Conservation (phyloP, 345 rosid species). For the Angophora floribunda region DNA sequence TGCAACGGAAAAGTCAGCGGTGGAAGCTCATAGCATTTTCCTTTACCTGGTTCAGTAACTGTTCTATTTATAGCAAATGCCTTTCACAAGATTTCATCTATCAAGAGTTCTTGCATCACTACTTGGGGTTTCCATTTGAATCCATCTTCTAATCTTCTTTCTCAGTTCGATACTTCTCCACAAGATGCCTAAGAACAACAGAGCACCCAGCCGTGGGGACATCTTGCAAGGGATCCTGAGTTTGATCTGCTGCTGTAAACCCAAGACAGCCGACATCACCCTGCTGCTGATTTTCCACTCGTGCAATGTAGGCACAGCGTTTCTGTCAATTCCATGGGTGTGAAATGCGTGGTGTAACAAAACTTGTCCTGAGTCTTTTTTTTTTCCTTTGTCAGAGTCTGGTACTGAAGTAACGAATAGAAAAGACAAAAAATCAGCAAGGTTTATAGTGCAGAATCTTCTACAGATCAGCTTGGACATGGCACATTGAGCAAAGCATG, state of each 20-base stretch:
- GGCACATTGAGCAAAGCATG: background rate
- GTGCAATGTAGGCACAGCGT: background rate
- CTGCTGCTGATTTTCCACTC: background rate
- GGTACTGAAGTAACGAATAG: background rate
- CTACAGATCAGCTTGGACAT: background rate
- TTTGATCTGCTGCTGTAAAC: background rate
- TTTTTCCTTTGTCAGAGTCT: background rate
- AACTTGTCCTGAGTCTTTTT: background rate
- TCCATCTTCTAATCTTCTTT: background rate
- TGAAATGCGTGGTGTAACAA: background rate
- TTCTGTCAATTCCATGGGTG: background rate
- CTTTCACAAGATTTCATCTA: background rate
- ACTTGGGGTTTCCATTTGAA: background rate
- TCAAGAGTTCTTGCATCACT: background rate
- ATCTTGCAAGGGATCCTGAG: background rate
- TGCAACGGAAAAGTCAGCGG: background rate
- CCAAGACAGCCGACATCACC: background rate
- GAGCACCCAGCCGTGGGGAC: background rate
- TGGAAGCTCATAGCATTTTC: background rate
- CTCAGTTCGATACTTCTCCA: background rate
- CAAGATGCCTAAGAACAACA: background rate
- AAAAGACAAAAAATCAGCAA: background rate
- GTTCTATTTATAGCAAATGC: background rate
- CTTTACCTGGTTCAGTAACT: background rate
- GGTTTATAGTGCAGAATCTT: background rate